These are phyloP conservation scores for Mucor racemosus DNA, from an alignment of 371 early-diverging fungal genomes.

Conservation along the genomic window DNA sequence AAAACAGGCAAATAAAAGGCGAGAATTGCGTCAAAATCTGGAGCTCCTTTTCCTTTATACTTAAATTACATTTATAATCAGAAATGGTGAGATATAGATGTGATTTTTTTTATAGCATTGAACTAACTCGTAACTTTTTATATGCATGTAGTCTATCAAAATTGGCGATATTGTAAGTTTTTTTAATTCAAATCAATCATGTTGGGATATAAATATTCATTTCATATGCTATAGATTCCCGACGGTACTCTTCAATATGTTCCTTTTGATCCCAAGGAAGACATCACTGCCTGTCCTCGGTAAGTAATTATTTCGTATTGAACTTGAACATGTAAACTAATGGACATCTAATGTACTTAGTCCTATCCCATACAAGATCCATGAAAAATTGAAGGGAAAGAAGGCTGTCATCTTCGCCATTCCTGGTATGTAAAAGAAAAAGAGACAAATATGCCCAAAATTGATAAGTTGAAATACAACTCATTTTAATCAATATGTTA, in stretches of 20 bases:
- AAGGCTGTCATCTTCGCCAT: conserved; percentile 77
- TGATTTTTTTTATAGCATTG: background rate
- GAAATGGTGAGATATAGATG: conserved; percentile 13
- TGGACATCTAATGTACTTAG: conserved; percentile 1
- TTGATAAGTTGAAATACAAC: background rate
- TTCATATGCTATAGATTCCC: conserved; percentile 26
- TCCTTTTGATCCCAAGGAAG: conserved; percentile 36
- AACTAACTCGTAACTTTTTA: background rate
- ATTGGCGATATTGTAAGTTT: conserved; percentile 35
- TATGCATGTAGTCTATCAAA: conserved; percentile 22
- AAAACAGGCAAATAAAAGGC: background rate
- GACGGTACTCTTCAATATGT: conserved; percentile 39
- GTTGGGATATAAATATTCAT: background rate
- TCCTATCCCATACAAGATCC: conserved; percentile 44
- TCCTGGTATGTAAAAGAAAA: conserved; percentile 43
- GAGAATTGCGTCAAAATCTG: background rate
- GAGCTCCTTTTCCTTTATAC: background rate
- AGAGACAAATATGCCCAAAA: background rate
- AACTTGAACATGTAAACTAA: background rate
- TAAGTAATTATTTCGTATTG: conserved; percentile 1
- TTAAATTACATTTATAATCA: conserved; percentile 6
- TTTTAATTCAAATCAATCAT: background rate
- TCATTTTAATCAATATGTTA: background rate
- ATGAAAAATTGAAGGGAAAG: conserved; percentile 69
- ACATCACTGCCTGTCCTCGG: conserved; percentile 37